These are phyloP conservation scores for Cryphonectria parasitica DNA, from an alignment of 2,329 filamentous ascomycete genomes.

Conservation along the genomic window DNA sequence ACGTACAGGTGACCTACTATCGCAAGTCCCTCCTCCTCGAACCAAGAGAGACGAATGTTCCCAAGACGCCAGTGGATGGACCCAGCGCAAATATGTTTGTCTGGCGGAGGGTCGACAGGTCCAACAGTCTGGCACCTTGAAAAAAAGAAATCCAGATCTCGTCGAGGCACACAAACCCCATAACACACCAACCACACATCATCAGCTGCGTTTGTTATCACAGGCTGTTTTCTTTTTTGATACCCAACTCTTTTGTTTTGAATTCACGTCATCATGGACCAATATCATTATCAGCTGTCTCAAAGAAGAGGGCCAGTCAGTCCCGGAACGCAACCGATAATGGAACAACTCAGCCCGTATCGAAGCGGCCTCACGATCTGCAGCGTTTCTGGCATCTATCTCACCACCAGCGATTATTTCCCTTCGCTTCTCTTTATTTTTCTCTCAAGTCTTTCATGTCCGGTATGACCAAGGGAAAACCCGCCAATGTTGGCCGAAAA, in stretches of 20 bases:
- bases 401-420: neutral
- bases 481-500: slow-evolving; percentile 5
- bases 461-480: slow-evolving; percentile 6
- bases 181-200: slow-evolving; percentile 1
- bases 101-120: slow-evolving; percentile 25
- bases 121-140: neutral
- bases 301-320: neutral
- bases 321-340: neutral
- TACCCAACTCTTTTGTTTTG: slow-evolving; percentile 26
- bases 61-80: slow-evolving; percentile 37
- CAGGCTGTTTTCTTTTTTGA: slow-evolving; percentile 26
- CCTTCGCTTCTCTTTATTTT: neutral
- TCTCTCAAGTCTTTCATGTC: slow-evolving; percentile 1
- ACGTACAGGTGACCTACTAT: slow-evolving; percentile 69
- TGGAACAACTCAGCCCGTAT: neutral
- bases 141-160: neutral
- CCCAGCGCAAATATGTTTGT: slow-evolving; percentile 29
- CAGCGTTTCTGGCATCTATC: neutral
- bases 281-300: neutral
- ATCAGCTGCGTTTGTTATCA: slow-evolving; percentile 9
- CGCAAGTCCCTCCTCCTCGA: slow-evolving; percentile 84
- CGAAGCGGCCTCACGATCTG: neutral
- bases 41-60: slow-evolving; percentile 62
- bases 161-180: neutral
- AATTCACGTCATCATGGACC: neutral